Conservation (phyloP, 1,284 basidiomycete species). For the Irpex sp. region DNA sequence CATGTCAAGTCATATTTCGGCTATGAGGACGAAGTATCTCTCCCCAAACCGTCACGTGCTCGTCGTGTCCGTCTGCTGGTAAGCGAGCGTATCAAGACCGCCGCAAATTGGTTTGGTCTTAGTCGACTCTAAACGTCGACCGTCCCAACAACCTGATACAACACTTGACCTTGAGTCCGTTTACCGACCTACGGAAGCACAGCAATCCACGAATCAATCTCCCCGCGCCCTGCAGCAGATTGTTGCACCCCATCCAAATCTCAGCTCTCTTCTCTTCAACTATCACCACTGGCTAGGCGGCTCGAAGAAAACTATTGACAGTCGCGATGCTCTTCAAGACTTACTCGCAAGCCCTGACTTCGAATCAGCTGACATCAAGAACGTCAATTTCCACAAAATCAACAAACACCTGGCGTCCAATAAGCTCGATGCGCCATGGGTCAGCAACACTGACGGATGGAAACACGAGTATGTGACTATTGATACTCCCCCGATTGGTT, state of each 20-base stretch:
- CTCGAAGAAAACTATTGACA: background rate
- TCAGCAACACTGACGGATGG: background rate
- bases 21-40: constrained; percentile 16
- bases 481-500: background rate
- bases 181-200: too few relatives aligned
- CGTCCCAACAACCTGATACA: too few relatives aligned
- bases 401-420: background rate
- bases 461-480: background rate
- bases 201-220: too few relatives aligned
- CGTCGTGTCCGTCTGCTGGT: too few relatives aligned
- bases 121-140: too few relatives aligned
- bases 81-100: too few relatives aligned
- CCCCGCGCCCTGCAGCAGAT: too few relatives aligned
- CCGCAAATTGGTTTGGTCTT: too few relatives aligned
- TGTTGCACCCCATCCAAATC: too few relatives aligned
- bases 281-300: background rate
- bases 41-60: too few relatives aligned
- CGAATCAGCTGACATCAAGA: background rate
- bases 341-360: background rate
- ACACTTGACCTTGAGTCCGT: too few relatives aligned
- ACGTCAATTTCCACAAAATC: background rate
- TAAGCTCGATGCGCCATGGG: background rate
- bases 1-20: constrained; percentile 35
- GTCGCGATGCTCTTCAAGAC: background rate
- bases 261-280: background rate